Evolutionary conservation across 192 early-diverging fungal species (phyloP).

Genomic region (Entomortierella lignicola): DNA sequence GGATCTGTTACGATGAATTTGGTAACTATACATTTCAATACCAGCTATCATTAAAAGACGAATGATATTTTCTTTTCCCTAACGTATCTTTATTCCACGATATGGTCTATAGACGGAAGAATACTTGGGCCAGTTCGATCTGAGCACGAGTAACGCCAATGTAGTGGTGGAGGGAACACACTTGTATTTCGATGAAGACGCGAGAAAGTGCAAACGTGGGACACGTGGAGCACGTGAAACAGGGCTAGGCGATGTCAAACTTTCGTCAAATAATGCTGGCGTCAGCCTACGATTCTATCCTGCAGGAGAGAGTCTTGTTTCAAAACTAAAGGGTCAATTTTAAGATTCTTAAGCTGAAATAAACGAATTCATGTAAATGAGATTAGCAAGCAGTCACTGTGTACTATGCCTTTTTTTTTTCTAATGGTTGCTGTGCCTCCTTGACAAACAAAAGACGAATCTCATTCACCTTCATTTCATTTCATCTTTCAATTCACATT

Average conservation of each 20-base stretch:
- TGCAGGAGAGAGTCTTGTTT: constrained; percentile 20
- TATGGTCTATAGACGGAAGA: constrained; percentile 42
- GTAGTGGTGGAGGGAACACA: constrained; percentile 25
- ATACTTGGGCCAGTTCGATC: constrained; percentile 30
- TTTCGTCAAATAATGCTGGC: constrained; percentile 15
- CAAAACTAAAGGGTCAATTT: too few relatives aligned
- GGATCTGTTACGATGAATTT: constrained; percentile 33
- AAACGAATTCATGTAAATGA: too few relatives aligned
- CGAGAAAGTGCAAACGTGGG: constrained; percentile 30
- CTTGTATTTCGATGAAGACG: constrained; percentile 24
- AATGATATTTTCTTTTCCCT: too few relatives aligned
- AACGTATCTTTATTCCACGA: too few relatives aligned
- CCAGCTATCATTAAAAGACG: neutral
- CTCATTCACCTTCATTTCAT: neutral
- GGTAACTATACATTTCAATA: constrained; percentile 17
- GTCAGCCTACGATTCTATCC: constrained; percentile 38
- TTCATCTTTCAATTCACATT: neutral
- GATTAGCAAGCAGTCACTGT: constrained; percentile 10
- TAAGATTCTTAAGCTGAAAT: too few relatives aligned
- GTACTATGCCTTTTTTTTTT: constrained; percentile 14
- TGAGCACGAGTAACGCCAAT: constrained; percentile 25
- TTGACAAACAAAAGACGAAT: neutral
- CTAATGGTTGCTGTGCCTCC: neutral
- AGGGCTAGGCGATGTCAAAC: constrained; percentile 14
- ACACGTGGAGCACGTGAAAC: constrained; percentile 13